Conservation (phyloP, 495 filamentous ascomycete species). For the Daldinia childiae region DNA sequence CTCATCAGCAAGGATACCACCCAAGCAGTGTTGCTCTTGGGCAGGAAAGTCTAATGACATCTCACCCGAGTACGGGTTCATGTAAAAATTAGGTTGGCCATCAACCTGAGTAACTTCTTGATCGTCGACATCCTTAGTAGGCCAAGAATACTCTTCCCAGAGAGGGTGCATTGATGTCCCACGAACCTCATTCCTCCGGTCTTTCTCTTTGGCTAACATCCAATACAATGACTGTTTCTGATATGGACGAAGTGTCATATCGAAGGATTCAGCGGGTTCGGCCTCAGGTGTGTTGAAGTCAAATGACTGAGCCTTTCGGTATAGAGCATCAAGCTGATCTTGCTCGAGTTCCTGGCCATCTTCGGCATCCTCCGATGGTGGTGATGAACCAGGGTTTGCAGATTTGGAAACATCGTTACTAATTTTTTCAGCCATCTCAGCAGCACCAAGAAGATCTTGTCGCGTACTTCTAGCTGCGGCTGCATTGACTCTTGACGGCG, state of each 20-base stretch:
- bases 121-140: slow-evolving; percentile 85
- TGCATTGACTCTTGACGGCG: slow-evolving; percentile 76
- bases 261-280: slow-evolving; percentile 82
- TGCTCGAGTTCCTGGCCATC: slow-evolving; percentile 92
- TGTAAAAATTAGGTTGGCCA: slow-evolving; percentile 80
- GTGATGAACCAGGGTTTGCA: slow-evolving; percentile 53
- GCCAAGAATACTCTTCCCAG: slow-evolving; percentile 97
- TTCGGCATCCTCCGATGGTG: slow-evolving; percentile 71
- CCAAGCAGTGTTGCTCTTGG: slow-evolving; percentile 94
- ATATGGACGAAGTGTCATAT: slow-evolving; percentile 86
- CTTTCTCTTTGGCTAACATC: slow-evolving; percentile 94
- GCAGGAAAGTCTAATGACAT: slow-evolving; percentile 90
- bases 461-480: slow-evolving; percentile 80
- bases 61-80: slow-evolving; percentile 96
- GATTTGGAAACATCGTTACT: slow-evolving; percentile 60
- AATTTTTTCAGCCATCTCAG: slow-evolving; percentile 83
- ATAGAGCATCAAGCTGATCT: slow-evolving; percentile 92
- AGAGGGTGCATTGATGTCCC: slow-evolving; percentile 90
- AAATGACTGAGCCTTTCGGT: slow-evolving; percentile 96
- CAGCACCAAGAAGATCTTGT: slow-evolving; percentile 83
- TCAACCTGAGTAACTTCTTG: slow-evolving; percentile 70
- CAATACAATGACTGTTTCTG: slow-evolving; percentile 95
- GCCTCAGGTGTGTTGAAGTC: slow-evolving; percentile 91
- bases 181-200: slow-evolving; percentile 69
- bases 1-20: slow-evolving; percentile 93